phyloP scores from a whole-genome alignment of 192 early-diverging fungal species.

The Geranomyces michiganensis region DNA sequence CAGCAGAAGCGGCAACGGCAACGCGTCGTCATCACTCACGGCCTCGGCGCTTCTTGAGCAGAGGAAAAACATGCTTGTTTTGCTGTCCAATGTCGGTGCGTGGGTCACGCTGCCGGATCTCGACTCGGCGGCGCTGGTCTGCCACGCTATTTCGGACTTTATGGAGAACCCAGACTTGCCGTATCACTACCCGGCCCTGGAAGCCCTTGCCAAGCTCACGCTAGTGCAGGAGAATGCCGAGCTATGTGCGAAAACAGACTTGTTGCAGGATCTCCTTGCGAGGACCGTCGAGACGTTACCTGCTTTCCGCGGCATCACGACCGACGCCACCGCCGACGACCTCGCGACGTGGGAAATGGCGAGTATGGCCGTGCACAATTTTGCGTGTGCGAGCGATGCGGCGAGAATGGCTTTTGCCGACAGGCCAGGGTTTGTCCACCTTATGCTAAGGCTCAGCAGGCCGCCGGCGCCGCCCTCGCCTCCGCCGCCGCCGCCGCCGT shows the following conservation, averaged over 20 bases:
- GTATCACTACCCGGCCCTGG: conserved; percentile 65
- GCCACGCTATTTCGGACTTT: conserved; percentile 57
- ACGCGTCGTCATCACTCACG: conserved; percentile 21
- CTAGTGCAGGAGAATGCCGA: conserved; percentile 60
- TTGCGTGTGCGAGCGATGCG: conserved; percentile 1
- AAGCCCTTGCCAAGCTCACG: conserved; percentile 63
- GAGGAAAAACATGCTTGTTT: conserved; percentile 66
- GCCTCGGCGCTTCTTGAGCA: conserved; percentile 52
- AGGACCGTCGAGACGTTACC: conserved; percentile 15
- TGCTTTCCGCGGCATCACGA: not conserved
- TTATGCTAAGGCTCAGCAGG: conserved; percentile 12
- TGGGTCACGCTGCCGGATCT: conserved; percentile 47
- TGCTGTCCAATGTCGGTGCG: conserved; percentile 64
- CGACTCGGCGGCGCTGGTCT: conserved; percentile 43
- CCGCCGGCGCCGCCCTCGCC: not conserved
- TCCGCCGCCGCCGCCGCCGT: not conserved
- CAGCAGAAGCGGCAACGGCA: too few species aligned
- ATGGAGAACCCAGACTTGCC: conserved; percentile 57
- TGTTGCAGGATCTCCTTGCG: not conserved
- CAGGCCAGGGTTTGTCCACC: conserved; percentile 11
- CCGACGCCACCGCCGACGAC: conserved; percentile 28
- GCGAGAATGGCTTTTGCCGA: conserved; percentile 21
- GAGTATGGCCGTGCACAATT: conserved; percentile 20
- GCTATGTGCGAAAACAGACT: not conserved
- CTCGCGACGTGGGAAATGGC: conserved; percentile 34